Base-by-base conservation (phyloP, 257 asterid genomes). In the Salvia miltiorrhiza region DNA sequence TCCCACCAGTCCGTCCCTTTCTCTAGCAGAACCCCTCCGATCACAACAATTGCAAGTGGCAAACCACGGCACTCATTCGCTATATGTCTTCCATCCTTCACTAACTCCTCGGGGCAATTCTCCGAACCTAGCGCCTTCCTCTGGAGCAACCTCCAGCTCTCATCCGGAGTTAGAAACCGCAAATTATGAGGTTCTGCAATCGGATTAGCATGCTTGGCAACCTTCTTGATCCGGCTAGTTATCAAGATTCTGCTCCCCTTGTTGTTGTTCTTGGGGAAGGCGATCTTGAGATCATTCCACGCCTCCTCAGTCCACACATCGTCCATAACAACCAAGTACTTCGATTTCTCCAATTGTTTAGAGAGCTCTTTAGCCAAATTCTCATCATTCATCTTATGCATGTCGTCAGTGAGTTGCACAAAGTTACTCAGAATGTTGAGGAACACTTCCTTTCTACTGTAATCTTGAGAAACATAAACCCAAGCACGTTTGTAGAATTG, bases 31-130 rank as follows among this genome's bases (percentile, higher is more conserved):
- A 85, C 75, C 26, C 88, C 90, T 1, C 88, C 90, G 10, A 83
- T 79, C 17, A 87, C 85, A 23, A 81, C 90, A 13, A 87, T 58
- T 0, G 86, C 87, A 21, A 87, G 88, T 0, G 93, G 93, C 14
- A 87, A 44, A 3, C 88, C 88, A 5, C 33, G 54, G 12, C 93
- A 84, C 30, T 75, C 73, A 5, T 44, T 55, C 0, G 90, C 81
- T 50, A 87, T 84, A n/a, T 52, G 68, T 76, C 2, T 73, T 5
- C 88, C 93, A 16, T 63, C 65, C 10, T 19, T 30, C 32, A 40
- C 39, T 4, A 87, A 53, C 14, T 82, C 87, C 1, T 40, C 43
- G 9, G 90, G 88, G 61, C 86, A 82, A n/a, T 72, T 49, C 63
- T 80, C 81, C 2, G 75, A 53, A 47, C 84, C 81, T 2, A 84